Evolutionary conservation across 2,329 filamentous ascomycete species (phyloP).

Genomic region (Fusarium sp.): DNA sequence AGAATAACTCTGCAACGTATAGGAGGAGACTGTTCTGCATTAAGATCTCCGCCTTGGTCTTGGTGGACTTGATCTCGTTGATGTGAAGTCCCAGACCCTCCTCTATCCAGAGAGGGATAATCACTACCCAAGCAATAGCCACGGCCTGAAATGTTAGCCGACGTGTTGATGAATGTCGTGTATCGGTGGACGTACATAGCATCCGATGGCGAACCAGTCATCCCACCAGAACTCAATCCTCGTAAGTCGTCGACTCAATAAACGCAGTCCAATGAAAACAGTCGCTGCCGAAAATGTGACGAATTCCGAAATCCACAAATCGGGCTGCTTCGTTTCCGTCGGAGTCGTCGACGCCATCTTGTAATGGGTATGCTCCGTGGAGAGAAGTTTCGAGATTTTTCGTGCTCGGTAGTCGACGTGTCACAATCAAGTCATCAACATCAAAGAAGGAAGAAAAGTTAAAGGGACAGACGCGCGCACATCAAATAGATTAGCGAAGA

Average conservation of each 20-base stretch:
- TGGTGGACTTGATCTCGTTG: conserved; percentile 17
- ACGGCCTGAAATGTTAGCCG: conserved; percentile 25
- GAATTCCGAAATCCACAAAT: conserved; percentile 34
- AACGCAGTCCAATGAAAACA: conserved; percentile 20
- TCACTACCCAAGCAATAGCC: conserved; percentile 35
- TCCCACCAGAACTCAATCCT: conserved; percentile 40
- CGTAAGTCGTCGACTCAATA: conserved; percentile 35
- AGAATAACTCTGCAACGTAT: conserved; percentile 46
- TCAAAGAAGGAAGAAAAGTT: background rate
- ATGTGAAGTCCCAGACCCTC: conserved; percentile 40
- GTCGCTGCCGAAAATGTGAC: conserved; percentile 35
- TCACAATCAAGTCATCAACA: background rate
- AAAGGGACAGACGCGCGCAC: conserved; percentile 7
- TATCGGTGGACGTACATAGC: conserved; percentile 15
- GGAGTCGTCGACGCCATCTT: conserved; percentile 16
- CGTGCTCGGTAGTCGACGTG: background rate
- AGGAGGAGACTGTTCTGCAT: conserved; percentile 27
- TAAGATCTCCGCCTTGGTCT: conserved; percentile 15
- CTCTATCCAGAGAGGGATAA: conserved; percentile 32
- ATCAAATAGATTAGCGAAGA: conserved; percentile 33
- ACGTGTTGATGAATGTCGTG: rapidly evolving
- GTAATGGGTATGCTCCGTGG: background rate
- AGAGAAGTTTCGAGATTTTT: background rate
- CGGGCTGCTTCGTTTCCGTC: conserved; percentile 33
- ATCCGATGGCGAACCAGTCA: conserved; percentile 37